These are phyloP conservation scores for Hypomontagnella submonticulosa DNA, from an alignment of 495 filamentous ascomycete species.

Conservation along the genomic window DNA sequence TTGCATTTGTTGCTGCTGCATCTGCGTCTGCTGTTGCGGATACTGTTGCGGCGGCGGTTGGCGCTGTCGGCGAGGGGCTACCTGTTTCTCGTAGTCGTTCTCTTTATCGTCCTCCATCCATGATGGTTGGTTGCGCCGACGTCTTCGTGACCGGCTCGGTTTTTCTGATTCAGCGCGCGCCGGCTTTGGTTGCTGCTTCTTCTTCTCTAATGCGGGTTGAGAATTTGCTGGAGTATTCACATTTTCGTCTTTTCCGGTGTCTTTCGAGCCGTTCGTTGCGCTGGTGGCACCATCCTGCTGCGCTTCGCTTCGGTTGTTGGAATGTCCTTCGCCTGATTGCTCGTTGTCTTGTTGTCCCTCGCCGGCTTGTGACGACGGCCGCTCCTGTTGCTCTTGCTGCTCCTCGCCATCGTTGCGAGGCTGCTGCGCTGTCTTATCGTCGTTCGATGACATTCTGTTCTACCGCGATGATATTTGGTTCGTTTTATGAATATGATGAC, in stretches of 20 bases:
- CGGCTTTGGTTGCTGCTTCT: slow-evolving; percentile 31
- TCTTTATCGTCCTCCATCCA: slow-evolving; percentile 45
- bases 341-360: slow-evolving; percentile 12
- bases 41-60: slow-evolving; percentile 62
- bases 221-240: slow-evolving; percentile 1
- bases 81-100: slow-evolving; percentile 40
- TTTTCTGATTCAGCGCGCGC: slow-evolving; percentile 41
- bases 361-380: slow-evolving; percentile 8
- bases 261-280: slow-evolving; percentile 43
- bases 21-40: slow-evolving; percentile 41
- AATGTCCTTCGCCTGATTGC: slow-evolving; percentile 19
- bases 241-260: not conserved
- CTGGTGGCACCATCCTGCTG: slow-evolving; percentile 10
- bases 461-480: not conserved
- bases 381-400: slow-evolving; percentile 19
- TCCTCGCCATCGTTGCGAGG: slow-evolving; percentile 24
- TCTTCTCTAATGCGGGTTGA: slow-evolving; percentile 17
- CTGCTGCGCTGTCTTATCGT: slow-evolving; percentile 29
- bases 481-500: not conserved
- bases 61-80: slow-evolving; percentile 38
- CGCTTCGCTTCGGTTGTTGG: slow-evolving; percentile 15
- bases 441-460: slow-evolving; percentile 35
- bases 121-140: slow-evolving; percentile 45
- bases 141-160: slow-evolving; percentile 43
- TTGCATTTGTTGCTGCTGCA: slow-evolving; percentile 62